phyloP scores from a whole-genome alignment of 2,329 filamentous ascomycete species.

The Achaetomium macrosporum region DNA sequence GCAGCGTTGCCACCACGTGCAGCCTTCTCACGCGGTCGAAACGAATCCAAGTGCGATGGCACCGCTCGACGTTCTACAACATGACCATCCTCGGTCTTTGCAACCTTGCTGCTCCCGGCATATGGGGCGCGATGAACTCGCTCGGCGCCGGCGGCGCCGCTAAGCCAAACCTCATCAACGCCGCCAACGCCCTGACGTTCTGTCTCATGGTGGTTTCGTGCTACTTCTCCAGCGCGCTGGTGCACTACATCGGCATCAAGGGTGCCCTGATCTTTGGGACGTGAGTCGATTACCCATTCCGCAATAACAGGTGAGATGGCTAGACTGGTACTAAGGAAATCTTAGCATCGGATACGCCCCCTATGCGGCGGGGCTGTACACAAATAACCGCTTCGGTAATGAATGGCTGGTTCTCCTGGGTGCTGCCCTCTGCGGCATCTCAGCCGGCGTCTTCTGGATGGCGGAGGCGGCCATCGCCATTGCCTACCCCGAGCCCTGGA shows the following conservation, averaged over 20 bases:
- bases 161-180: not conserved
- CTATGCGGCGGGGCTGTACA: not conserved
- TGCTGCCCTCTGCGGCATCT: slow-evolving; percentile 1
- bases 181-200: slow-evolving; percentile 1
- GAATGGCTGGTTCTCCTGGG: not conserved
- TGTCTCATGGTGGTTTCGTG: slow-evolving; percentile 1
- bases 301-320: not conserved
- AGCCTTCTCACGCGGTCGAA: not conserved
- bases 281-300: not conserved
- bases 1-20: not conserved
- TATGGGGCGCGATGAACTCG: slow-evolving; percentile 1
- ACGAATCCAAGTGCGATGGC: not conserved
- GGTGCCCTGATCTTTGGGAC: not conserved
- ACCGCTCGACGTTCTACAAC: slow-evolving; percentile 1
- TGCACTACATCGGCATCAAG: slow-evolving; percentile 2
- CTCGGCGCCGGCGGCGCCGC: not conserved
- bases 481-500: not conserved
- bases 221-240: not conserved
- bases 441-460: slow-evolving; percentile 1
- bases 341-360: not conserved
- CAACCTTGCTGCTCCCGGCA: not conserved
- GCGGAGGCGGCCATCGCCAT: slow-evolving; percentile 1
- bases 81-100: slow-evolving; percentile 2
- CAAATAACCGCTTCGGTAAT: not conserved
- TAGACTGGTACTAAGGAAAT: too few species aligned